phyloP scores from a whole-genome alignment of 2,329 filamentous ascomycete genomes.

The Diaporthe sp. region DNA sequence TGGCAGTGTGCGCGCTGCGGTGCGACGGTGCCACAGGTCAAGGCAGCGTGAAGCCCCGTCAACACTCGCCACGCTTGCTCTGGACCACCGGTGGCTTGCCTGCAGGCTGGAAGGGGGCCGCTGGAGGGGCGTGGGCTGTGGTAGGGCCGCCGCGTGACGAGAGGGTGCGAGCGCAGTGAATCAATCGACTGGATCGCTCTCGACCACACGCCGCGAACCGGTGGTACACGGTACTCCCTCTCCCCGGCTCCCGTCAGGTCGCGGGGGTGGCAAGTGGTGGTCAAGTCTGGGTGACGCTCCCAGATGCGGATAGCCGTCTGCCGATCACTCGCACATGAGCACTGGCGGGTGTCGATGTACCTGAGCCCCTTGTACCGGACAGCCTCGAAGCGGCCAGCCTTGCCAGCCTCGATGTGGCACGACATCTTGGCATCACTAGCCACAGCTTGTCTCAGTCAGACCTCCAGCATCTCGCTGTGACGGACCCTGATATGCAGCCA shows the following conservation, averaged over 20 bases:
- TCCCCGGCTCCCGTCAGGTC: constrained; percentile 10
- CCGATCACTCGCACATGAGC: background rate
- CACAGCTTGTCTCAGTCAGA: background rate
- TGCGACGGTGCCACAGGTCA: background rate
- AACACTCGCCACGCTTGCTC: constrained; percentile 33
- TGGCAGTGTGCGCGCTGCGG: no score
- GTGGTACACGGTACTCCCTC: no score
- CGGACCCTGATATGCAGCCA: background rate
- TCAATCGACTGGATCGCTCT: background rate
- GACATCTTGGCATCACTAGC: constrained; percentile 21
- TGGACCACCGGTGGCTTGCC: constrained; percentile 28
- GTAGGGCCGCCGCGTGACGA: background rate
- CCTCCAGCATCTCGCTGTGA: background rate
- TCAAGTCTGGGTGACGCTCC: background rate
- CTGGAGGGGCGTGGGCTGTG: background rate
- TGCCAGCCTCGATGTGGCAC: constrained; percentile 3
- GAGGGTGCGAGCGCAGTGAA: constrained; percentile 10
- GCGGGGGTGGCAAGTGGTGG: no score
- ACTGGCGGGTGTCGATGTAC: no score
- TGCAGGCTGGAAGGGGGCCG: background rate
- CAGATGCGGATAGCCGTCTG: constrained; percentile 19
- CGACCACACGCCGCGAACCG: background rate
- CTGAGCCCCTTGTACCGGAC: background rate
- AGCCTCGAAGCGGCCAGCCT: no score
- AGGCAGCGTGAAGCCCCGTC: background rate